These are phyloP conservation scores for Chlamydomonas applanata DNA, from an alignment of 139 green algal genomes.

Conservation along the genomic window DNA sequence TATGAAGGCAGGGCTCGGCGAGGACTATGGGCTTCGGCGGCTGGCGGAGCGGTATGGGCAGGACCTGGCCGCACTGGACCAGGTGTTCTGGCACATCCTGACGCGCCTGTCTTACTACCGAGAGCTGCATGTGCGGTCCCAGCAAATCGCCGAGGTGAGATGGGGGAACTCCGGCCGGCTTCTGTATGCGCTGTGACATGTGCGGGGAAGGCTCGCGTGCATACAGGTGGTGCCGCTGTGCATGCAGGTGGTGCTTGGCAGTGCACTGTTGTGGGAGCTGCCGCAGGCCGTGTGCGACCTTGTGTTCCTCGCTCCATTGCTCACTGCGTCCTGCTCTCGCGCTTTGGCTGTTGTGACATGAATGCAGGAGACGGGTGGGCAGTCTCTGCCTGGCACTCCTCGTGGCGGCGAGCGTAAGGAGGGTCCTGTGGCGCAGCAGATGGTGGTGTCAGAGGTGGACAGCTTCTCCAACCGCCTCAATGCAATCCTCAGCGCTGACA, in stretches of 20 bases:
- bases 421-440: not conserved
- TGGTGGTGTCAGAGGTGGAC: conserved; percentile 62
- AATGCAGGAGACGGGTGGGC: not conserved
- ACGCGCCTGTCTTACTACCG: conserved; percentile 71
- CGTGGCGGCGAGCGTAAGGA: conserved; percentile 4
- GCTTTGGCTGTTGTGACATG: no score
- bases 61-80: conserved; percentile 59
- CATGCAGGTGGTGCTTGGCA: not conserved
- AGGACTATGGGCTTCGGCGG: conserved; percentile 57
- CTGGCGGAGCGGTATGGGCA: conserved; percentile 67
- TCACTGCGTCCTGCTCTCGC: no score
- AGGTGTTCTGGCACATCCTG: conserved; percentile 87
- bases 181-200: no score
- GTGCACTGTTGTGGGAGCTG: not conserved
- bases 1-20: conserved; percentile 53
- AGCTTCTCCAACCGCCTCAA: conserved; percentile 62
- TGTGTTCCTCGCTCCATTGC: no score
- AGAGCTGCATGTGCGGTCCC: conserved; percentile 44
- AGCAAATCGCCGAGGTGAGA: conserved; percentile 25
- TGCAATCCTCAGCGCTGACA: conserved; percentile 62
- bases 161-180: conserved; percentile 6
- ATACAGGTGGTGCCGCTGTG: not conserved
- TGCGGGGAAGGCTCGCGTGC: not conserved
- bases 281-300: not conserved
- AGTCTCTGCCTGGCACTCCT: not conserved